These are phyloP conservation scores for Clathrospora elynae DNA, from an alignment of 2,329 filamentous ascomycete genomes.

Conservation along the genomic window DNA sequence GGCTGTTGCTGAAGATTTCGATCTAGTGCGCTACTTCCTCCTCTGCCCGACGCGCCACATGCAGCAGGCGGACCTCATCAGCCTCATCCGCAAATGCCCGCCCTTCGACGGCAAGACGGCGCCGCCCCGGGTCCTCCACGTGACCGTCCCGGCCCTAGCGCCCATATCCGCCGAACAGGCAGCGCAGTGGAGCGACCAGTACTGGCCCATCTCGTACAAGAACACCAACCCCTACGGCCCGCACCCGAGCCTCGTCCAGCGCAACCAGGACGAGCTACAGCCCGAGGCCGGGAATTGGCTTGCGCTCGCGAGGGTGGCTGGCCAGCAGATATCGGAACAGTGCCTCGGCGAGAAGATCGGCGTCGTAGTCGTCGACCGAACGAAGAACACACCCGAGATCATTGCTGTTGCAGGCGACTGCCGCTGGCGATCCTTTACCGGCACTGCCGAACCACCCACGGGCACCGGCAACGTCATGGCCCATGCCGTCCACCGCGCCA, in stretches of 20 bases:
- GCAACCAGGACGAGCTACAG: conserved; percentile 71
- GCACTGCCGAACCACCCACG: conserved; percentile 26
- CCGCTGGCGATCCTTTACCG: conserved; percentile 61
- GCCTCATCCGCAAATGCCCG: conserved; percentile 39
- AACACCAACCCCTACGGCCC: conserved; percentile 87
- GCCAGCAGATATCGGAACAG: conserved; percentile 60
- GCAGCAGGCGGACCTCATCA: conserved; percentile 56
- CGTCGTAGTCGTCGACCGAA: conserved; percentile 72
- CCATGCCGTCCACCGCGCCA: conserved; percentile 76
- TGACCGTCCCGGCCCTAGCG: conserved; percentile 72
- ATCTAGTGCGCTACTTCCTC: conserved; percentile 56
- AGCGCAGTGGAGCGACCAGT: conserved; percentile 72
- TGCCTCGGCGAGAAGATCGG: conserved; percentile 73
- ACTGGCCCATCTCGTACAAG: conserved; percentile 85
- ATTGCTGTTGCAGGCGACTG: conserved; percentile 79
- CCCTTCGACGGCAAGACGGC: conserved; percentile 48
- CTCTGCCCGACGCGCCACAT: conserved; percentile 59
- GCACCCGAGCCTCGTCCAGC: conserved; percentile 74
- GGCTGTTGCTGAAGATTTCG: conserved; percentile 35
- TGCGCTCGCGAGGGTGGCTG: conserved; percentile 68
- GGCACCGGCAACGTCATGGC: conserved; percentile 74
- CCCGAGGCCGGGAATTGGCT: conserved; percentile 69
- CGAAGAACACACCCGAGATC: conserved; percentile 55
- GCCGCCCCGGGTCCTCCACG: conserved; percentile 62
- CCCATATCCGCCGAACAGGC: conserved; percentile 79